A percentile compares a stretch with the other conserved stretches of the same genome.
Conservation (phyloP, 1,284 basidiomycete species). For the Tranzscheliella williamsii region DNA sequence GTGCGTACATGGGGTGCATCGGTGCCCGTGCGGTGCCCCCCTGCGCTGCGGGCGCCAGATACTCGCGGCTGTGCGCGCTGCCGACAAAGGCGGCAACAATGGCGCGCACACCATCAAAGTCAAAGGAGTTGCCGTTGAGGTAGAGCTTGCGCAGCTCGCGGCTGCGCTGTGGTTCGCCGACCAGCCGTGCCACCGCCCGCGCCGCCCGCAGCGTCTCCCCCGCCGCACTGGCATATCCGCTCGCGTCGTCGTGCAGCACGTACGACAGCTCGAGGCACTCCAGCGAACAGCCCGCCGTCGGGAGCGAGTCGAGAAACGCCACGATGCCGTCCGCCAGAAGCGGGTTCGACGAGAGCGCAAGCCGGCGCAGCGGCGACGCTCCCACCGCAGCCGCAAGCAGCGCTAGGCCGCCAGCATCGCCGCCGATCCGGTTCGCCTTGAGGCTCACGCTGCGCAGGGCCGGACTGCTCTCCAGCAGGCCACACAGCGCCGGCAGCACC, state of each 20-base stretch:
- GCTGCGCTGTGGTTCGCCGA: slow-evolving; percentile 13
- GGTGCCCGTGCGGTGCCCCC: too few relatives aligned
- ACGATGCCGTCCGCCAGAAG: slow-evolving; percentile 4
- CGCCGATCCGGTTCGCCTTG: slow-evolving; percentile 4
- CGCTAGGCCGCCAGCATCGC: background rate
- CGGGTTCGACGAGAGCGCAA: slow-evolving; percentile 12
- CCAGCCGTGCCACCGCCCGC: slow-evolving; percentile 7
- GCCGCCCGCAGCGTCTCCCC: slow-evolving; percentile 2
- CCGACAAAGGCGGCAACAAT: slow-evolving; percentile 8
- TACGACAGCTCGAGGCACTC: slow-evolving; percentile 6
- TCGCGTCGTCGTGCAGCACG: slow-evolving; percentile 2
- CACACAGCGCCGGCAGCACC: slow-evolving; percentile 8
- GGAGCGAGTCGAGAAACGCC: slow-evolving; percentile 23
- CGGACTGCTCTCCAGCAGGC: slow-evolving; percentile 7
- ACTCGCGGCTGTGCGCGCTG: too few relatives aligned
- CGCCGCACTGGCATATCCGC: background rate
- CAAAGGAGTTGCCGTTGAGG: slow-evolving; percentile 23
- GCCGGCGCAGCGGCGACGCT: slow-evolving; percentile 1
- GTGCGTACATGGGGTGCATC: too few relatives aligned
- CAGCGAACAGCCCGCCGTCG: slow-evolving; percentile 7
- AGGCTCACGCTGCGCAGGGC: slow-evolving; percentile 5
- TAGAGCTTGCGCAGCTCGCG: slow-evolving; percentile 3
- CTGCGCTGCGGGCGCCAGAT: too few relatives aligned
- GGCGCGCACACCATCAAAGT: slow-evolving; percentile 4
- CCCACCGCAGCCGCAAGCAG: slow-evolving; percentile 6